These are phyloP conservation scores for Blastobotrys raffinosifermentans DNA, from an alignment of 1,139 yeast genomes.

Conservation along the genomic window DNA sequence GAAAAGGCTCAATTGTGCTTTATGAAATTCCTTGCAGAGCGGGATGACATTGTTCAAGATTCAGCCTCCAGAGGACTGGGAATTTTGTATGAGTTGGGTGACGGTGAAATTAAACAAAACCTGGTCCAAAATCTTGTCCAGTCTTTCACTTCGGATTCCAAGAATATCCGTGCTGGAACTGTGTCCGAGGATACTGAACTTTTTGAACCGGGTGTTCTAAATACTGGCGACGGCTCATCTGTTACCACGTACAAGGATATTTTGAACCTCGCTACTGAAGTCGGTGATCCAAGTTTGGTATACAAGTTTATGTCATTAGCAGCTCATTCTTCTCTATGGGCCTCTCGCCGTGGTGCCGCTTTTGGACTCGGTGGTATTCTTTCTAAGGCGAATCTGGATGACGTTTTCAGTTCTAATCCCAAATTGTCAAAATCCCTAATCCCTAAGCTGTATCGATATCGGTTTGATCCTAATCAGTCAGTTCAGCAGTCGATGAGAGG, in stretches of 20 bases:
- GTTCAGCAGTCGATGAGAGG: conserved; percentile 83
- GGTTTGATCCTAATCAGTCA: conserved; percentile 72
- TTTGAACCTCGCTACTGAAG: conserved; percentile 79
- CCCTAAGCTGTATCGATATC: conserved; percentile 77
- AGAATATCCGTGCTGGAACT: conserved; percentile 59
- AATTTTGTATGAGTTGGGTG: conserved; percentile 74
- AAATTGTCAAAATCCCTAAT: conserved; percentile 55
- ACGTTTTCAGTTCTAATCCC: conserved; percentile 50
- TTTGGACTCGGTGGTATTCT: conserved; percentile 85
- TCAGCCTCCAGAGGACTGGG: conserved; percentile 87
- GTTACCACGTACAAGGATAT: conserved; percentile 80
- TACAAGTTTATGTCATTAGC: conserved; percentile 94
- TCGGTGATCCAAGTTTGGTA: conserved; percentile 91
- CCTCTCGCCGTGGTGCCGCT: conserved; percentile 89
- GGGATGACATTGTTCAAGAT: conserved; percentile 83
- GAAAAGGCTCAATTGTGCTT: conserved; percentile 64
- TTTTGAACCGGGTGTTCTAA: conserved; percentile 75
- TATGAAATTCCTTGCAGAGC: conserved; percentile 65
- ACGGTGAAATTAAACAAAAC: conserved; percentile 58
- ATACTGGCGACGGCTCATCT: conserved; percentile 79
- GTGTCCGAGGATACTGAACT: conserved; percentile 76
- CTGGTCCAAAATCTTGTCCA: conserved; percentile 68
- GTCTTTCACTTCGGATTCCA: conserved; percentile 67
- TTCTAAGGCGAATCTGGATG: conserved; percentile 69
- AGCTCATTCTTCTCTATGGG: conserved; percentile 83